A percentile compares a stretch with the other conserved stretches of the same genome.
Evolutionary conservation across 768 basidiomycete genomes (phyloP).

Genomic region (Leccinum truebloodii): DNA sequence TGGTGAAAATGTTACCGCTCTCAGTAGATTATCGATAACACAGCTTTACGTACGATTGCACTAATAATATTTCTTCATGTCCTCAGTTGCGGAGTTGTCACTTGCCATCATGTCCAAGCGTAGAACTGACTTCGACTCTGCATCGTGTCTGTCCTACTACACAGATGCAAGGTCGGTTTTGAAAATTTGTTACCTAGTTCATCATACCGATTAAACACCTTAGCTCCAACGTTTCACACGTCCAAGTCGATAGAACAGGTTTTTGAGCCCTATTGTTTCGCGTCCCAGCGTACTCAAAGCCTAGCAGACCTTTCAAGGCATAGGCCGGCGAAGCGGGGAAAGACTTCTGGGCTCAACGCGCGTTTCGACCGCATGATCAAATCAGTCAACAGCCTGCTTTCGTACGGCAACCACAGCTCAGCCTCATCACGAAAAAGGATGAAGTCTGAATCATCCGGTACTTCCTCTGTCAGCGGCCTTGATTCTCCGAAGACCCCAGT

Average conservation of each 20-base stretch:
- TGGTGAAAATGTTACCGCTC: too few relatives aligned
- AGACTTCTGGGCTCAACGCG: conserved; percentile 51
- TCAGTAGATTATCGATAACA: too few relatives aligned
- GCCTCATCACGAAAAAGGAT: conserved; percentile 31
- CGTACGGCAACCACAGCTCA: conserved; percentile 22
- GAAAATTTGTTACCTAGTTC: neutral
- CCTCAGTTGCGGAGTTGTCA: too few relatives aligned
- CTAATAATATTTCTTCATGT: too few relatives aligned
- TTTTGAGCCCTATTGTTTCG: neutral
- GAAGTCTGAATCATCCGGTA: conserved; percentile 38
- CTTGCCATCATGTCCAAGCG: conserved; percentile 8
- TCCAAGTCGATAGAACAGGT: conserved; percentile 18
- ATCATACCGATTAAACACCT: neutral
- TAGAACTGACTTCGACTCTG: conserved; percentile 10
- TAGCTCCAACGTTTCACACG: conserved; percentile 3
- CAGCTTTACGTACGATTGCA: too few relatives aligned
- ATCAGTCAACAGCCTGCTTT: conserved; percentile 47
- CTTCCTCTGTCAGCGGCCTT: conserved; percentile 45
- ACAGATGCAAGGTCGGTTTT: conserved; percentile 14
- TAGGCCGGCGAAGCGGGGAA: conserved; percentile 46
- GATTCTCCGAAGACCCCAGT: conserved; percentile 43
- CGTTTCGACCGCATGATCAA: conserved; percentile 70
- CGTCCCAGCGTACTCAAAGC: conserved; percentile 1
- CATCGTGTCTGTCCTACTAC: conserved; percentile 15
- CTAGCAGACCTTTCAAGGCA: conserved; percentile 10